phyloP scores from a whole-genome alignment of 345 rosid species.

The Brassica incana region DNA sequence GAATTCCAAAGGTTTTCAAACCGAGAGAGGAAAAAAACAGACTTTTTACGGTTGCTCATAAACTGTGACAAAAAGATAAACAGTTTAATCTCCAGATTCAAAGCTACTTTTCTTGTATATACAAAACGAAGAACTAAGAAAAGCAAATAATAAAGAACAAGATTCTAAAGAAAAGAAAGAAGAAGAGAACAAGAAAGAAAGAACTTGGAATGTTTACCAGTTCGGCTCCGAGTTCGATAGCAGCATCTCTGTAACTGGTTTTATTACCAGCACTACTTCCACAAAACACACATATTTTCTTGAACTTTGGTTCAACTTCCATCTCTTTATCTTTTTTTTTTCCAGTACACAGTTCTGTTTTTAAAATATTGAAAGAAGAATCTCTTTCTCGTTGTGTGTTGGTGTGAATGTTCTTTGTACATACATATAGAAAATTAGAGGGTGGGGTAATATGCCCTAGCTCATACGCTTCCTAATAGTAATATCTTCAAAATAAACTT shows the following conservation, averaged over 20 bases:
- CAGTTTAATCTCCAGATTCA: not conserved
- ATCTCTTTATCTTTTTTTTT: constrained; percentile 1
- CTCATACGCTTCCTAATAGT: constrained; percentile 28
- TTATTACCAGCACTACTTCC: constrained; percentile 92
- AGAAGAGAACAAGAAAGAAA: not conserved
- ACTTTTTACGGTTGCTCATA: not conserved
- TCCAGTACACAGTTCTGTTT: constrained; percentile 14
- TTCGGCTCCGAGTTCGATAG: constrained; percentile 79
- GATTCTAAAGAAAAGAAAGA: not conserved
- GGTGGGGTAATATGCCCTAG: constrained; percentile 33
- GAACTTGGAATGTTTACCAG: constrained; percentile 47
- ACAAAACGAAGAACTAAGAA: not conserved
- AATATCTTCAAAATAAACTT: constrained; percentile 24
- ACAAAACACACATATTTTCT: constrained; percentile 89
- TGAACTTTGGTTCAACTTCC: constrained; percentile 54
- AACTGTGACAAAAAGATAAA: not conserved
- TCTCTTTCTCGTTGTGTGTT: constrained; percentile 32
- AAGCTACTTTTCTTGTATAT: not conserved
- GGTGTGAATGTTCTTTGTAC: constrained; percentile 27
- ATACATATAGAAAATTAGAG: constrained; percentile 29
- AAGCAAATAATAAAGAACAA: not conserved
- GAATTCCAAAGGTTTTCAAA: constrained; percentile 7
- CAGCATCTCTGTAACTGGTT: constrained; percentile 70
- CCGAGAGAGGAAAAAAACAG: constrained; percentile 8
- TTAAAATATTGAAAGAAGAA: not conserved